Base-by-base conservation (phyloP, 306 rosid genomes). In the peach (Prunus persica) region DNA sequence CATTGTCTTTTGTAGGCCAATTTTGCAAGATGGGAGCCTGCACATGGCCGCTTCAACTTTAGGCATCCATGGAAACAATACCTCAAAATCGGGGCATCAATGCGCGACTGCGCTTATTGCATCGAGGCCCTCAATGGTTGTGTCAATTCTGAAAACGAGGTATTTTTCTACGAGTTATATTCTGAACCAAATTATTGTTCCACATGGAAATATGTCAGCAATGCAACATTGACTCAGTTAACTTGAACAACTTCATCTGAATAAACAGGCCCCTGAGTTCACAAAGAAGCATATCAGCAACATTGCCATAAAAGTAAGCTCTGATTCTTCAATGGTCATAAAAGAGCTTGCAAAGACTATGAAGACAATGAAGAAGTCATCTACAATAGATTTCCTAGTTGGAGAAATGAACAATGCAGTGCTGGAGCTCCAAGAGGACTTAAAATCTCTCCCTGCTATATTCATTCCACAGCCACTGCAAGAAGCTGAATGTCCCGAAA, bases 11-110 rank as follows among this genome's bases (percentile, higher is more conserved):
- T 65, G 54, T 14, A 95, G 99, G 97, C 97, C 4, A 95, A 88
- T 76, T 86, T 92, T 51, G 97, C 97, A 4, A 84, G 89, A 83
- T 95, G 99, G 99, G 99, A 95, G 41, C 97, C 97, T 1, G 86
- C 87, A 0, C 97, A 90, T 12, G 96, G 97, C n/a, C 74, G 81
- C 38, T 95, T 95, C 83, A 86, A 80, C 80, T 95, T 92, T 18
- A 76, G 89, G 15, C 99, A 95, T n/a, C 99, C 97, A 3, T 95
- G 97, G 97, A 87, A 81, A 46, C 91, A 84, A 63, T 90, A 95
- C 83, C 90, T 90, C 16, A 83, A 90, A 83, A 82, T 95, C 3
- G 97, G 92, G 2, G 88, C 91, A 2, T 79, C 88, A 51, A 80
- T 92, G 97, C 92, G 99, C 19, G 76, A 81, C 24, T 89, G 90